Conservation (phyloP, 495 filamentous ascomycete genomes). For the Penicillium argentinense region DNA sequence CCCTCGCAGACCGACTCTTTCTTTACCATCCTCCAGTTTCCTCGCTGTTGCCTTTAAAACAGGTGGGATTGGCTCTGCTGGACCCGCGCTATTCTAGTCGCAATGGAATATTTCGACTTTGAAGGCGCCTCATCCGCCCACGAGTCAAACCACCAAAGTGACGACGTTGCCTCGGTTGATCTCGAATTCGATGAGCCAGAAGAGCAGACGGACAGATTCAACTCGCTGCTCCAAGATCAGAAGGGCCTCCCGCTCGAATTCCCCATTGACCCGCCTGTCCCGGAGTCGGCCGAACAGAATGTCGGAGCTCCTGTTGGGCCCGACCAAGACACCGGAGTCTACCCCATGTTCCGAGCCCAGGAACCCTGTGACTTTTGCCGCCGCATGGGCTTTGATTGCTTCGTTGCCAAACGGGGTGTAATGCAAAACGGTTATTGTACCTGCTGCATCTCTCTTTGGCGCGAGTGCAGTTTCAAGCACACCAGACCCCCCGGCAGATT, state of each 20-base stretch:
- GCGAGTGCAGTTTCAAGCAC: conserved; percentile 70
- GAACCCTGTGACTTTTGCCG: conserved; percentile 72
- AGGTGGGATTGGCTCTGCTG: no score
- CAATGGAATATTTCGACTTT: conserved; percentile 57
- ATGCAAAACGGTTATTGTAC: conserved; percentile 66
- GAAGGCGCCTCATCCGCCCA: conserved; percentile 47
- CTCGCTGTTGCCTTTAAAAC: no score
- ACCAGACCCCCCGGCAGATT: conserved; percentile 46
- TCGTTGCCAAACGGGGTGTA: conserved; percentile 65
- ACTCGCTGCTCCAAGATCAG: conserved; percentile 40
- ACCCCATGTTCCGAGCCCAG: conserved; percentile 49
- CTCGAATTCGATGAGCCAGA: conserved; percentile 39
- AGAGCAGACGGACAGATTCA: conserved; percentile 32
- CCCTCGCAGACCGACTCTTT: conserved; percentile 26
- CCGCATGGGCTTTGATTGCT: conserved; percentile 69
- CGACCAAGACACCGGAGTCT: conserved; percentile 38
- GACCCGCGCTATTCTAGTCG: no score
- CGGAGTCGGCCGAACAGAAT: conserved; percentile 26
- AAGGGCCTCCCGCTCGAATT: conserved; percentile 30
- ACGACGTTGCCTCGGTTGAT: conserved; percentile 44
- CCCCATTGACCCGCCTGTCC: conserved; percentile 29
- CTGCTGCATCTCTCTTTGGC: conserved; percentile 72
- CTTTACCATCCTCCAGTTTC: conserved; percentile 10
- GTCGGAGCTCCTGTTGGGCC: conserved; percentile 25
- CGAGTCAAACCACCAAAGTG: conserved; percentile 35